Evolutionary conservation across 2,329 filamentous ascomycete genomes (phyloP), one percentile per base, ranked within the genome.

Genomic region (Pestalotiopsis sp.): DNA sequence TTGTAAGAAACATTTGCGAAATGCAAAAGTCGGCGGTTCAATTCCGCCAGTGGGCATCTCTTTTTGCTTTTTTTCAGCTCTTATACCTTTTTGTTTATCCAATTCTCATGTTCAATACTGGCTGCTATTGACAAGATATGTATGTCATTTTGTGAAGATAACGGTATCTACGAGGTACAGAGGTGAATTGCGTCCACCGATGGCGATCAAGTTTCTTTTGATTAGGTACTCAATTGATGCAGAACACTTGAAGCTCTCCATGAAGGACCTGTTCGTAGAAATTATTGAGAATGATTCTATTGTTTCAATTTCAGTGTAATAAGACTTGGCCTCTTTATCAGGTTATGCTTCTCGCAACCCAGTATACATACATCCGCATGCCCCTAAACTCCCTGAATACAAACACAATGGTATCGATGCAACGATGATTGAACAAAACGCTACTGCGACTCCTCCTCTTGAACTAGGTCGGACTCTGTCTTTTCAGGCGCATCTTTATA

Each of bases 401-500:
- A 23, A 52, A 52, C 57, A 36, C 57, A 59, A 59, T 59, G 57
- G 57, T 59, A 59, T 59, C 57, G 27, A 36, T 36, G 57, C 57
- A 59, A 17, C 57, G 20, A 52, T 20, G 25, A 12, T 12, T 23
- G n/a, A 31, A 59, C 9, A 59, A 59, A 27, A 36, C 31, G 57
- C 25, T 36, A 27, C 27, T 27, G 13, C 41, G 20, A 31, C 25
- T 52, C 13, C 14, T 39, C 45, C 49, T 39, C 45, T 57, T 65
- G 25, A 17, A 31, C 39, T 27, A 49, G 56, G 36, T 61, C 49
- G 62, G 59, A 25, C 25, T 56, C 61, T 59, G 41, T 49, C 27
- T 38, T 69, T 31, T 71, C 31, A 14, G 31, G 72, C 13, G 72
- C 69, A 61, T 69, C 69, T 36, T 71, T 70, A 23, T 66, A 68